These are phyloP conservation scores for Nakataea oryzae DNA, from an alignment of 2,329 filamentous ascomycete genomes.

Conservation along the genomic window DNA sequence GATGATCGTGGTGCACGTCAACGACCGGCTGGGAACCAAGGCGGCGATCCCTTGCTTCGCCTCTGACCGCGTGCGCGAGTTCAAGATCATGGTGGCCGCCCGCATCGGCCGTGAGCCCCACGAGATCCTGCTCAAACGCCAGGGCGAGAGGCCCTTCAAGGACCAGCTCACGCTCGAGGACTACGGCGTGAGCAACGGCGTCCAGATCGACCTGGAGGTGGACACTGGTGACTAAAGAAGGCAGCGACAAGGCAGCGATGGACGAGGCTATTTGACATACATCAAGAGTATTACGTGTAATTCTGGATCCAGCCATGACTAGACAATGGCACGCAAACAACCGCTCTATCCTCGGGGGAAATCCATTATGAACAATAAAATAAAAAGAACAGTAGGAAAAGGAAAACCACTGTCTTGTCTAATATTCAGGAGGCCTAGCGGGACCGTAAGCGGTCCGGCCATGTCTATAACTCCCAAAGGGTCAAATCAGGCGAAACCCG, in stretches of 20 bases:
- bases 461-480: too few relatives aligned
- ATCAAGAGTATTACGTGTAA: not conserved
- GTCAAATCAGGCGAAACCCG: not conserved
- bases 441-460: too few relatives aligned
- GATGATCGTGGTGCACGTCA: conserved; percentile 91
- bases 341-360: not conserved
- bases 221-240: conserved; percentile 44
- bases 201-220: conserved; percentile 55
- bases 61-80: conserved; percentile 71
- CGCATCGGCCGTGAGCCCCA: conserved; percentile 81
- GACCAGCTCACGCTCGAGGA: conserved; percentile 80
- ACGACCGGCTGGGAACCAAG: conserved; percentile 94
- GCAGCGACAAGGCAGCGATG: not conserved
- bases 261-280: not conserved
- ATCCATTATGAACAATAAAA: not conserved
- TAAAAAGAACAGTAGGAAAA: not conserved
- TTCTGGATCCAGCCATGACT: not conserved
- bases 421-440: not conserved
- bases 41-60: conserved; percentile 84
- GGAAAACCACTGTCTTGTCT: not conserved
- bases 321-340: not conserved
- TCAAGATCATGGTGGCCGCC: conserved; percentile 87
- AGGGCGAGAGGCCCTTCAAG: conserved; percentile 90
- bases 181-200: conserved; percentile 89
- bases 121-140: conserved; percentile 84